Evolutionary conservation across 495 filamentous ascomycete species (phyloP), one percentile per base, ranked within the genome.

Genomic region (Daldinia decipiens): DNA sequence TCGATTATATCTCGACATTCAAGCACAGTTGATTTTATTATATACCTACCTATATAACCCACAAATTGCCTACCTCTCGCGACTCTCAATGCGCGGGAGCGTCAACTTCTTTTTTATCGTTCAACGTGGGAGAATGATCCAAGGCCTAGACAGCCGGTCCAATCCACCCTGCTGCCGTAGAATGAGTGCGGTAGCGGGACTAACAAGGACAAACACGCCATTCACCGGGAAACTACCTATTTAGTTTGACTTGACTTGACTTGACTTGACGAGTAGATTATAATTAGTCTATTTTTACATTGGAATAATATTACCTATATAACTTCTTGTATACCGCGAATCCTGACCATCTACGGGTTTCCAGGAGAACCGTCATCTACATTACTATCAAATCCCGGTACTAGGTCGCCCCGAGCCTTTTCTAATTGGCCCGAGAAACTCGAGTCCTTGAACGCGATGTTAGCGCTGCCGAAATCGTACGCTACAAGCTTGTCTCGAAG

Each of bases 131-230:
- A 87, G 81, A 87, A 78, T 65, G 79, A 87, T 64, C 78, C 77
- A 78, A 72, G 84, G 86, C 80, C 84, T 86, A 86, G 86, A 87
- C 86, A 87, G 80, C 86, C 84, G 73, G 85, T 86, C 85, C 81
- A 72, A 82, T 87, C 86, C 86, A 87, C 86, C 86, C 86, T 82
- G 84, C 79, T 84, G 81, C 78, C 79, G 81, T 78, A 75, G 75
- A 80, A 12, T 32, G 52, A 75, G 82, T 87, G 81, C 80, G 82
- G 78, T 79, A 82, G 81, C 81, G 79, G 86, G 86, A 87, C 86
- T 87, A 87, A 86, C 79, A 74, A 79, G 81, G 85, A 86, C 86
- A 86, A 72, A 87, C 83, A 87, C 78, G 24, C 51, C 29, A 56
- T 62, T 61, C 15, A 26, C 27, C 32, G 12, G 5, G 39, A 26